Evolutionary conservation across 225 moss, liverwort and hornwort genomes (phyloP).

Genomic region (Anthoceros angustus): DNA sequence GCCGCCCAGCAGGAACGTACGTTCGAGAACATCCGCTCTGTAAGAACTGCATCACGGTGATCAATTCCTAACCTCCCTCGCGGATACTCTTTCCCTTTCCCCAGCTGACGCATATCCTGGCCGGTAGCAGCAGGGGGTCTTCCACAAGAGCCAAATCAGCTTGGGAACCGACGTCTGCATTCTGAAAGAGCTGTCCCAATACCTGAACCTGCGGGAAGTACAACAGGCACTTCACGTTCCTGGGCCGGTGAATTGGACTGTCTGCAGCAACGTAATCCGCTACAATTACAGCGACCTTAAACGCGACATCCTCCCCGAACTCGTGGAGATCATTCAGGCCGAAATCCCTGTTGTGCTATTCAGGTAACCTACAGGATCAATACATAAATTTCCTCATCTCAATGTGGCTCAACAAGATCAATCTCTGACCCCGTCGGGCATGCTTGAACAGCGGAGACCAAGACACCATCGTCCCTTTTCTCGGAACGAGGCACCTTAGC

Average conservation of each 20-base stretch:
- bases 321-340: background rate
- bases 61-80: background rate
- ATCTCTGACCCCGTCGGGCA: background rate
- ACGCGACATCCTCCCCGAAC: background rate
- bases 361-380: background rate
- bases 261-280: background rate
- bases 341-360: background rate
- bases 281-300: background rate
- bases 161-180: slow-evolving; percentile 38
- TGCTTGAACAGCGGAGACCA: background rate
- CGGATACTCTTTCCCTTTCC: background rate
- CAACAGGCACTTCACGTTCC: slow-evolving; percentile 25
- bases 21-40: slow-evolving; percentile 7
- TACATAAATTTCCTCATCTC: background rate
- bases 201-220: slow-evolving; percentile 24
- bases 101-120: slow-evolving; percentile 16
- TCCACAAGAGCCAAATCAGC: slow-evolving; percentile 9
- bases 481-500: background rate
- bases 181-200: slow-evolving; percentile 22
- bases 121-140: too few relatives aligned
- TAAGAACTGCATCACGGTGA: background rate
- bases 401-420: background rate
- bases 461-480: background rate
- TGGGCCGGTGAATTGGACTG: background rate
- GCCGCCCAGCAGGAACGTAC: slow-evolving; percentile 29